Conservation (phyloP, 1,284 basidiomycete species). For the Pyrrhoderma lamaoense region DNA sequence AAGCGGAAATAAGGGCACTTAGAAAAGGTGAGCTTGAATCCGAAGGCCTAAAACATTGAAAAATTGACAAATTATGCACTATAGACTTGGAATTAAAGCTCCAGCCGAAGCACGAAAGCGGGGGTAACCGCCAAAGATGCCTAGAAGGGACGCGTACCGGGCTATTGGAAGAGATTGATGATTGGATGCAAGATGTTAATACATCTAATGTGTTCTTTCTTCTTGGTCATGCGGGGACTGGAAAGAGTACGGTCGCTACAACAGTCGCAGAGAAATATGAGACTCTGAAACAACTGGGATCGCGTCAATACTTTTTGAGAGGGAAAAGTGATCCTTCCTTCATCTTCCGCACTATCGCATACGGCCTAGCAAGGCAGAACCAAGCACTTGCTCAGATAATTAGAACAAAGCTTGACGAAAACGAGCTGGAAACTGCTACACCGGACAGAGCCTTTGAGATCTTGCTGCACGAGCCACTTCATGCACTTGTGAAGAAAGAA, state of each 20-base stretch:
- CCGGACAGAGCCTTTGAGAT: too few species aligned
- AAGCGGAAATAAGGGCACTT: too few species aligned
- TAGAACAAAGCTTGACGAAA: too few species aligned
- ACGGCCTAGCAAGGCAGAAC: conserved; percentile 15
- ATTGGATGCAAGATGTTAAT: background rate
- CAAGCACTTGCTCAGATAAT: background rate
- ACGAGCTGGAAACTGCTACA: too few species aligned
- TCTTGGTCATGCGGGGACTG: conserved; percentile 28
- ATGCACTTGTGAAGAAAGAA: background rate
- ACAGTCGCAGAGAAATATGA: conserved; percentile 1
- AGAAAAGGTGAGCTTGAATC: too few species aligned
- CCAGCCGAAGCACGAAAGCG: too few species aligned
- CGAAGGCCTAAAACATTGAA: too few species aligned
- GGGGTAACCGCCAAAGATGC: background rate
- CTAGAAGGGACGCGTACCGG: background rate
- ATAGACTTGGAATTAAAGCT: too few species aligned
- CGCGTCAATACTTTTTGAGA: conserved; percentile 20
- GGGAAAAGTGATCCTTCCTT: conserved; percentile 14
- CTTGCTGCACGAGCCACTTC: background rate
- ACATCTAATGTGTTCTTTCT: conserved; percentile 11
- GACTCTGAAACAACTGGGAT: background rate
- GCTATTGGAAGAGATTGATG: background rate
- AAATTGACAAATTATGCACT: too few species aligned
- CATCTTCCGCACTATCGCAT: conserved; percentile 19
- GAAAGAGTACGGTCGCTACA: conserved; percentile 22